Conservation (phyloP, 768 basidiomycete species). For the Amanita molliuscula region DNA sequence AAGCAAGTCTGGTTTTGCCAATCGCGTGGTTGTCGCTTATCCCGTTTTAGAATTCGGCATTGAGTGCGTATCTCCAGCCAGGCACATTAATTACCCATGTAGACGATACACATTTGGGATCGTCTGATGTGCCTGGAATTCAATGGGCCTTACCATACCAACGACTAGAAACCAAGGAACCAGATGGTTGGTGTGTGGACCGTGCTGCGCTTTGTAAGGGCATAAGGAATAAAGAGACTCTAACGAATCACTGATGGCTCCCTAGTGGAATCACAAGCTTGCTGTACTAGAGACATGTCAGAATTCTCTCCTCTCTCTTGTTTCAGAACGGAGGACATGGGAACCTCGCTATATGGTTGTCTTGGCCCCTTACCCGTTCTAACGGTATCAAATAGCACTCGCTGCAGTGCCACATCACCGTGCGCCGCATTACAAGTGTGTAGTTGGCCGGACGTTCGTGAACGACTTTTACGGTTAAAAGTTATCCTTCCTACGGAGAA, state of each 20-base stretch:
- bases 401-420: slow-evolving; percentile 30
- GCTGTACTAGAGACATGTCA: slow-evolving; percentile 14
- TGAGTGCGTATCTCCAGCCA: slow-evolving; percentile 41
- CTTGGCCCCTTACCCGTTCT: slow-evolving; percentile 49
- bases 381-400: slow-evolving; percentile 18
- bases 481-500: slow-evolving; percentile 16
- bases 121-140: slow-evolving; percentile 17
- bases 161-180: slow-evolving; percentile 8
- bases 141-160: slow-evolving; percentile 39
- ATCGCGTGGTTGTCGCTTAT: background rate
- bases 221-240: background rate
- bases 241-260: background rate
- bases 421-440: slow-evolving; percentile 35
- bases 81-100: slow-evolving; percentile 55
- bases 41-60: slow-evolving; percentile 42
- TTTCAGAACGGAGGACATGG: slow-evolving; percentile 26
- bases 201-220: slow-evolving; percentile 12
- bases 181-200: slow-evolving; percentile 56
- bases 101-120: slow-evolving; percentile 47
- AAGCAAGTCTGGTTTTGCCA: slow-evolving; percentile 27
- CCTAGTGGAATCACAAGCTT: slow-evolving; percentile 14
- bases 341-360: slow-evolving; percentile 28
- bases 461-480: slow-evolving; percentile 47
- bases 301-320: slow-evolving; percentile 26
- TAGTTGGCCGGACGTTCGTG: slow-evolving; percentile 36